phyloP scores from a whole-genome alignment of 202 grass and related monocot genomes.

The Carex sylvatica region DNA sequence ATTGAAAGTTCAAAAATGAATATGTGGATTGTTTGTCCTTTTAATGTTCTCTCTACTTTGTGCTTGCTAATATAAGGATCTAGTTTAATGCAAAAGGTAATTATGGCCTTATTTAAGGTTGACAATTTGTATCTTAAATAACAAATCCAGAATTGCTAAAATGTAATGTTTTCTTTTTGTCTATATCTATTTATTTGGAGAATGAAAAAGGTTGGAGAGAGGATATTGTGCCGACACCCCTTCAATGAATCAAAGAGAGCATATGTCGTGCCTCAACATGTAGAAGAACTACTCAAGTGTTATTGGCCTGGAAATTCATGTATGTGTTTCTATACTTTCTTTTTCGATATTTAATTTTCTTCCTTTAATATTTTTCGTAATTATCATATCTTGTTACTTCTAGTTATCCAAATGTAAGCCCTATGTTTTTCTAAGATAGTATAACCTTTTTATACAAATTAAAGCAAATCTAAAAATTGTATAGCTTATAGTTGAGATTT shows the following conservation, averaged over 20 bases:
- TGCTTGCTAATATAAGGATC: conserved; percentile 12
- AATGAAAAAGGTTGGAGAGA: conserved; percentile 62
- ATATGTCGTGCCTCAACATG: conserved; percentile 76
- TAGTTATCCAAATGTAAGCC: not conserved
- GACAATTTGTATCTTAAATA: conserved; percentile 1
- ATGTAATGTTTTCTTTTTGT: conserved; percentile 19
- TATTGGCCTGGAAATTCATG: conserved; percentile 83
- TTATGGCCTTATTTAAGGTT: not conserved
- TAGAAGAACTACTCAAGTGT: conserved; percentile 84
- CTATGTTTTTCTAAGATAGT: not conserved
- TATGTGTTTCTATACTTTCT: conserved; percentile 28
- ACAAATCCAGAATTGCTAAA: not conserved
- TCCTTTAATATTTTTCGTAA: not conserved
- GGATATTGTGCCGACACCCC: conserved; percentile 84
- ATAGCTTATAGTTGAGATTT: not conserved
- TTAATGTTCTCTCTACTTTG: not conserved
- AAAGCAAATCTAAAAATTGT: not conserved
- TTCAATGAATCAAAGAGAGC: conserved; percentile 95
- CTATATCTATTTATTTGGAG: conserved; percentile 21
- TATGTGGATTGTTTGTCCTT: not conserved
- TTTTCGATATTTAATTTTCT: not conserved
- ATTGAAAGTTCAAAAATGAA: not conserved
- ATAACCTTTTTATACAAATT: not conserved
- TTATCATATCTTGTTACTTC: not conserved
- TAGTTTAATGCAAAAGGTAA: not conserved